A percentile compares a stretch with the other conserved stretches of the same genome.
Evolutionary conservation across 768 basidiomycete species (phyloP).

Genomic region (Termitomyces heimii): DNA sequence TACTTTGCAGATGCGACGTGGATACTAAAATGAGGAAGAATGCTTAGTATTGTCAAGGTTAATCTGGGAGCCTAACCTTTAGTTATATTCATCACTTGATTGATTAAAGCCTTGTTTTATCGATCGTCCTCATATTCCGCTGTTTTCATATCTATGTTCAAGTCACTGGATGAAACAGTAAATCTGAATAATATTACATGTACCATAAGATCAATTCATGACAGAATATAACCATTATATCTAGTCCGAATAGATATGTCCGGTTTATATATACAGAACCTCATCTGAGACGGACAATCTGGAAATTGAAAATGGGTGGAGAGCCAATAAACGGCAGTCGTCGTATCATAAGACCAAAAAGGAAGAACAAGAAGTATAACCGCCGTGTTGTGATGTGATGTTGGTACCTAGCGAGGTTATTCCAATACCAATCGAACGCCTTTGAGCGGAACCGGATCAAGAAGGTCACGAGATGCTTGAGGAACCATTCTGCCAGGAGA

Average conservation of each 20-base stretch:
- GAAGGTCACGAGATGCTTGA: slow-evolving; percentile 10
- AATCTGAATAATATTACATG: neutral
- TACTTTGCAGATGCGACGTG: no score
- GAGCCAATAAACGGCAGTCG: slow-evolving; percentile 18
- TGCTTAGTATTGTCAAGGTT: no score
- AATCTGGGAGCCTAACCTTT: no score
- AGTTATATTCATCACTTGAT: no score
- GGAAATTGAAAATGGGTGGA: slow-evolving; percentile 19
- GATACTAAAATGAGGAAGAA: no score
- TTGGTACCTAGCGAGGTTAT: slow-evolving; percentile 12
- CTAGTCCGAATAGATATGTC: neutral
- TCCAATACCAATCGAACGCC: slow-evolving; percentile 13
- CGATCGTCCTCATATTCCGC: no score
- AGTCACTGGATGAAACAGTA: neutral
- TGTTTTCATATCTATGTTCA: neutral
- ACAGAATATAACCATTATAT: neutral
- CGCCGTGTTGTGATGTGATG: slow-evolving; percentile 12
- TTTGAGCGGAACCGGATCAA: slow-evolving; percentile 7
- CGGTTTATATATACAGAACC: neutral
- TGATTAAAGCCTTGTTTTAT: no score
- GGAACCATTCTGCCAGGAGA: slow-evolving; percentile 14
- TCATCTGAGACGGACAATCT: slow-evolving; percentile 14
- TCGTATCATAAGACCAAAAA: slow-evolving; percentile 17
- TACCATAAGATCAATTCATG: neutral
- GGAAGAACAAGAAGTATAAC: slow-evolving; percentile 16